Evolutionary conservation across 805 yeast species (phyloP).

Genomic region (Wickerhamomyces bovis): DNA sequence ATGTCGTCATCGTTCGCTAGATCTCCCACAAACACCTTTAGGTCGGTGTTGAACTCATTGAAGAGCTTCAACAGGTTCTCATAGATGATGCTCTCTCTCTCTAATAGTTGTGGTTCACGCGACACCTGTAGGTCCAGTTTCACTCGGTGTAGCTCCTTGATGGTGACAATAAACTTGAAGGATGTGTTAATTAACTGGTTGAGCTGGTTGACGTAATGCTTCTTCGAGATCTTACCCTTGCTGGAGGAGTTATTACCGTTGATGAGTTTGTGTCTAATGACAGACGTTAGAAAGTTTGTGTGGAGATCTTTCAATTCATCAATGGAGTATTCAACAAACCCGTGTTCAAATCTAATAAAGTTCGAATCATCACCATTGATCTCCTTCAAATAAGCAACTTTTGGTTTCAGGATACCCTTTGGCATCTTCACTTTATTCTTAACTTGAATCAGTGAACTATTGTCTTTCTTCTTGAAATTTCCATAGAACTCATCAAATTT

Average conservation of each 20-base stretch:
- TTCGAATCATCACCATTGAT: conserved; percentile 10
- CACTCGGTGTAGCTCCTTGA: conserved; percentile 31
- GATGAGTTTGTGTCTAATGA: conserved; percentile 32
- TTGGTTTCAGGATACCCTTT: conserved; percentile 27
- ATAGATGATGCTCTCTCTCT: conserved; percentile 25
- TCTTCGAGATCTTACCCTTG: conserved; percentile 32
- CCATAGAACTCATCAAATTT: conserved; percentile 24
- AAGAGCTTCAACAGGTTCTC: conserved; percentile 35
- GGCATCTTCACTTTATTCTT: conserved; percentile 23
- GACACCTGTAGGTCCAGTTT: conserved; percentile 21
- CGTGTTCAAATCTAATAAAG: conserved; percentile 6
- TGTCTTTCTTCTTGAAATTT: conserved; percentile 14
- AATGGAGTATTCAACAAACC: conserved; percentile 33
- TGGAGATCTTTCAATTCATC: conserved; percentile 42
- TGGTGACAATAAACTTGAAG: conserved; percentile 33
- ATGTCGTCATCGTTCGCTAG: conserved; percentile 45
- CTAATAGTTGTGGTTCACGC: conserved; percentile 22
- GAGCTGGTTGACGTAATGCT: conserved; percentile 37
- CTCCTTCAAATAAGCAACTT: conserved; percentile 14
- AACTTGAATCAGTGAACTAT: conserved; percentile 1
- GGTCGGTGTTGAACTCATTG: conserved; percentile 37
- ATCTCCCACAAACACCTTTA: conserved; percentile 43
- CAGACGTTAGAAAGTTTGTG: conserved; percentile 27
- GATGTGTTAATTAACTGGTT: conserved; percentile 31
- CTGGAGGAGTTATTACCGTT: conserved; percentile 21